Base-by-base conservation (phyloP, 495 filamentous ascomycete genomes). In the Durotheca rogersii region DNA sequence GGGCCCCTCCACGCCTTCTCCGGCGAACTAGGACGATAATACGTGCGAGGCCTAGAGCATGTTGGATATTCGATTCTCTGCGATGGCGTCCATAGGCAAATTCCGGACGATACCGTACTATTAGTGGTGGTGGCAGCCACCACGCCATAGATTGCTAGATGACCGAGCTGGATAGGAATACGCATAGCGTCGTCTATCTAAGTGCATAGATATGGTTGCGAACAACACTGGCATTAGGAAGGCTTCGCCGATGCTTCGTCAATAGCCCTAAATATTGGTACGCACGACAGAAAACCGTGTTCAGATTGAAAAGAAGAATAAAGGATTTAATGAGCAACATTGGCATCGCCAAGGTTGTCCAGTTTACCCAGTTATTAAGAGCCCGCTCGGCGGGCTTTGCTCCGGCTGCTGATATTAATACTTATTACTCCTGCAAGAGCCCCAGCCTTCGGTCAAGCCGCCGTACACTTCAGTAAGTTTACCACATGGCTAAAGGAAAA, bases 1-100 rank as follows among this genome's bases (percentile, higher is more conserved):
- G 71, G 69, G 0, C 68, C 70, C 7, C 61, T 19, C 72, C 72
- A 74, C 15, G 31, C 21, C 0, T 34, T 29, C 4, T 47, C 20
- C 7, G 17, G n/a, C 1, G 15, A 10, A 4, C 7, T 17, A 17
- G 36, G 10, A 32, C 37, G 25, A 6, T 39, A 34, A n/a, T 4
- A 6, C 2, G 29, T 21, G 3, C 32, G 6, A 16, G 21, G 10
- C 35, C 7, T 18, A 7, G 30, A 2, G 36, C 54, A 58, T 30
- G n/a, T 35, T 17, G 17, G 31, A 10, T 30, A 14, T 6, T 25
- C 34, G 9, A 7, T 25, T 29, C 3, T 34, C 15, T 30, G 20
- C 3, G 48, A 20, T 39, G 41, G 41, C 6, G 23, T 58, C 38
- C 27, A 38, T 10, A 44, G 48, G 18, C 54, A 58, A 7, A 48